Base-by-base conservation (phyloP, 139 green algal species). In the Pleodorina starrii region DNA sequence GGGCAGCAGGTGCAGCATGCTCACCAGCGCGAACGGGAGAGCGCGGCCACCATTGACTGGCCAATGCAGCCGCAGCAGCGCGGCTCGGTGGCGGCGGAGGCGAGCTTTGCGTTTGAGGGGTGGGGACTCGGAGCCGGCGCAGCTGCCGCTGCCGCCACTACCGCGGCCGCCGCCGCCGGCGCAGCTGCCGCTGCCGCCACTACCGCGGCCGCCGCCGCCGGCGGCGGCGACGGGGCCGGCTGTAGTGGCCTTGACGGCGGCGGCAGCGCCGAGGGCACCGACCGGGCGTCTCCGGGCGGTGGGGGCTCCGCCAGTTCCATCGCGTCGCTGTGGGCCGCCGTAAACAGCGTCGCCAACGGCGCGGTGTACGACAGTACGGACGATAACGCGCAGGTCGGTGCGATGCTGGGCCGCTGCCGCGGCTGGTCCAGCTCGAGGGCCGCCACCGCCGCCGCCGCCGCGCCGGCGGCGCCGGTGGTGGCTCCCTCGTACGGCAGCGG, bases 301-400 rank as follows among this genome's bases (percentile, higher is more conserved):
- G n/a, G n/a, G n/a, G n/a, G 43, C 81, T 87, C 59, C 21, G 17
- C 14, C 81, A 14, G 0, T 21, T 87, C 81, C 9, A 63, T 77
- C 43, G 59, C 60, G 14, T 87, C 81, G 40, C 59, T 87, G 1
- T 77, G 59, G 81, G 78, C 50, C 0, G 54, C 78, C 5, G 78
- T 85, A 0, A 36, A 54, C 38, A 14, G 2, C 42, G 63, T 21
- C 9, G 10, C 57, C 40, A 60, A 21, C 35, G 43, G 12, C 42
- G 38, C 36, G 5, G 78, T 57, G 51, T 87, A 78, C 60, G 81
- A 77, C 60, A 87, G 81, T 50, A 66, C 60, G 32, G 81, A 87
- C 60, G 81, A 87, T 43, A 66, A 36, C 29, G 42, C 59, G 81
- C 38, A n/a, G 11, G 79, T 25, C 3, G 57, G 59, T 44, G 23